Evolutionary conservation across 1,284 basidiomycete species (phyloP).

Genomic region (Earliella scabrosa): DNA sequence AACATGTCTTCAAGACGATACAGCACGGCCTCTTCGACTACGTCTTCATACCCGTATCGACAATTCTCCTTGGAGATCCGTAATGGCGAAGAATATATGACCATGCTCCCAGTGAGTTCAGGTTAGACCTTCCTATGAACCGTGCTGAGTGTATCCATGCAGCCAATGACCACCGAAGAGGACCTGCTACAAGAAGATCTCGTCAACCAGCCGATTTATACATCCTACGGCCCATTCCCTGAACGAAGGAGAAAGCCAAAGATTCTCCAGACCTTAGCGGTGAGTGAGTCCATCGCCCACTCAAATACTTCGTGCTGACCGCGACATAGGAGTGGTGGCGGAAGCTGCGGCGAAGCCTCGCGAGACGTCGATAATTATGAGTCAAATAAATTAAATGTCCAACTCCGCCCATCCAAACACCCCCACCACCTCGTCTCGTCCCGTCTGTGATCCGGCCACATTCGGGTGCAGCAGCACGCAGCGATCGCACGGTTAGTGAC

Average conservation of each 20-base stretch:
- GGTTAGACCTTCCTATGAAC: neutral
- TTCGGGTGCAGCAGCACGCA: neutral
- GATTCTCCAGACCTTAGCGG: conserved; percentile 13
- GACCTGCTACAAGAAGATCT: conserved; percentile 34
- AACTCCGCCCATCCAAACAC: too few relatives aligned
- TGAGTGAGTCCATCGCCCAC: conserved; percentile 1
- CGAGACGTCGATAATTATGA: neutral
- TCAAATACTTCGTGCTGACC: neutral
- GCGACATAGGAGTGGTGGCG: conserved; percentile 3
- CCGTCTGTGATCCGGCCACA: too few relatives aligned
- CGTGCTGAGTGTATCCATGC: neutral
- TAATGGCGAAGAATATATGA: conserved; percentile 30
- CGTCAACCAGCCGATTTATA: conserved; percentile 16
- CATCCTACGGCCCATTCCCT: conserved; percentile 5
- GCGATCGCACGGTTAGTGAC: neutral
- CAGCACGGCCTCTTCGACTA: conserved; percentile 11
- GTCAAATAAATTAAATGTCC: neutral
- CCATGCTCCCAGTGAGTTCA: conserved; percentile 34
- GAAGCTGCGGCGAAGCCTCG: conserved; percentile 8
- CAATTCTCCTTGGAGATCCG: conserved; percentile 27
- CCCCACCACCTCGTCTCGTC: too few relatives aligned
- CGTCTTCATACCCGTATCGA: conserved; percentile 25
- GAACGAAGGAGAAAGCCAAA: conserved; percentile 1
- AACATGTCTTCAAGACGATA: conserved; percentile 9
- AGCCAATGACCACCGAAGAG: conserved; percentile 37